Evolutionary conservation across 2,329 filamentous ascomycete genomes (phyloP), one percentile per base, ranked within the genome.

Genomic region (Lasiodiplodia gonubiensis): DNA sequence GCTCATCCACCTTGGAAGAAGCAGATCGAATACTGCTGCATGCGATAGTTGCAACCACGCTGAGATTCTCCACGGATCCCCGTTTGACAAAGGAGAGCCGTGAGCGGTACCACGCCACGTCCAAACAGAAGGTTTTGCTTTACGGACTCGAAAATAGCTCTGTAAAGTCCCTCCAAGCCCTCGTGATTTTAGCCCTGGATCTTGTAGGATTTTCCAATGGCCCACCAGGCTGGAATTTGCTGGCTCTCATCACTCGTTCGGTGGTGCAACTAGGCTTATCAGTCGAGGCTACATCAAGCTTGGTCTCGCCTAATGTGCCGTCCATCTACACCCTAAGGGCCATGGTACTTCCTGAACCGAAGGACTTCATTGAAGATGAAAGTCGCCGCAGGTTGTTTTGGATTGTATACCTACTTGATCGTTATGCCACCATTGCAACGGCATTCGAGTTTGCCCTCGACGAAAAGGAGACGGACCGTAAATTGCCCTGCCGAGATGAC

Each of bases 391-490:
- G 94, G 30, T 82, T 97, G 0, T 97, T 97, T 78, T 97, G 94
- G 94, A 94, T 96, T 89, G 89, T 97, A 12, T 97, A 97, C 75
- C 81, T 97, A 14, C 84, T 97, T 6, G 94, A 97, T 76, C 86
- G 94, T 60, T 97, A 97, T 75, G 93, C 93, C 0, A 97, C 93
- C 0, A 90, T 97, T 67, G 90, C 93, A 0, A 97, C 94, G 0
- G 93, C 94, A 0, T 97, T 97, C 72, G 93, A 97, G 72, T 97
- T 97, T 76, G 92, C 92, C 0, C 81, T 97, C 21, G 90, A 94
- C 71, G 93, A 97, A 74, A 92, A 90, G 74, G 93, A 97, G 74
- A 94, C 97, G 53, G 93, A 97, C 75, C 88, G 94, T 27, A 92
- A 88, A 60, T 81, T 97, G 8, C 94, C 94, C 1, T 97, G 94